Conservation (phyloP, 495 filamentous ascomycete genomes). For the Xylaria nigripes region DNA sequence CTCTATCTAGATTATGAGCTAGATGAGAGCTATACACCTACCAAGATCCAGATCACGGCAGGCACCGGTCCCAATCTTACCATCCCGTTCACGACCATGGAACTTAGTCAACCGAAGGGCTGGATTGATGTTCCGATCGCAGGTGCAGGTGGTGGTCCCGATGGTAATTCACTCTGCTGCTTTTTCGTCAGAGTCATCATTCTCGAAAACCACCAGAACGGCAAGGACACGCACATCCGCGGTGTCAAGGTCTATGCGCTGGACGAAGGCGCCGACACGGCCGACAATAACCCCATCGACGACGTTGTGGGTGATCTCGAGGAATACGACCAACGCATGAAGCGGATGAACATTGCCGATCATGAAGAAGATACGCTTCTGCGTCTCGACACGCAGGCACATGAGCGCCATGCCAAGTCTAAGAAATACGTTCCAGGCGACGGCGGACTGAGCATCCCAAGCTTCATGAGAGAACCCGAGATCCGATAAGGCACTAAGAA, state of each 20-base stretch:
- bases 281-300: constrained; percentile 25
- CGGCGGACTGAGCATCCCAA: constrained; percentile 27
- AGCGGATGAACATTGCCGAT: constrained; percentile 20
- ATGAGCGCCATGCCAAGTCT: constrained; percentile 16
- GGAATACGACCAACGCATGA: constrained; percentile 14
- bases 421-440: constrained; percentile 24
- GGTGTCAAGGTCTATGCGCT: constrained; percentile 84
- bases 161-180: constrained; percentile 66
- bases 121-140: constrained; percentile 81
- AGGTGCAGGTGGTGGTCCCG: constrained; percentile 53
- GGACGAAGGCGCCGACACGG: constrained; percentile 43
- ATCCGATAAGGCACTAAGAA: constrained; percentile 27
- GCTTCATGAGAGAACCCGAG: constrained; percentile 40
- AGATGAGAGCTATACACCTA: constrained; percentile 97
- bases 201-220: constrained; percentile 96
- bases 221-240: constrained; percentile 94
- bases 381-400: constrained; percentile 10
- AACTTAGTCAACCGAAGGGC: constrained; percentile 70
- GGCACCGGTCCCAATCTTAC: constrained; percentile 85
- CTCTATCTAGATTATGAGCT: constrained; percentile 84
- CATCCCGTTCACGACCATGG: constrained; percentile 70
- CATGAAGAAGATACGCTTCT: constrained; percentile 21
- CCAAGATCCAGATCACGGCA: constrained; percentile 74
- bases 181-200: constrained; percentile 82
- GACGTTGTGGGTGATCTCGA: constrained; percentile 23